These are phyloP conservation scores for Saprolegnia parasitica DNA, from an alignment of 352 stramenopile species.

Conservation along the genomic window DNA sequence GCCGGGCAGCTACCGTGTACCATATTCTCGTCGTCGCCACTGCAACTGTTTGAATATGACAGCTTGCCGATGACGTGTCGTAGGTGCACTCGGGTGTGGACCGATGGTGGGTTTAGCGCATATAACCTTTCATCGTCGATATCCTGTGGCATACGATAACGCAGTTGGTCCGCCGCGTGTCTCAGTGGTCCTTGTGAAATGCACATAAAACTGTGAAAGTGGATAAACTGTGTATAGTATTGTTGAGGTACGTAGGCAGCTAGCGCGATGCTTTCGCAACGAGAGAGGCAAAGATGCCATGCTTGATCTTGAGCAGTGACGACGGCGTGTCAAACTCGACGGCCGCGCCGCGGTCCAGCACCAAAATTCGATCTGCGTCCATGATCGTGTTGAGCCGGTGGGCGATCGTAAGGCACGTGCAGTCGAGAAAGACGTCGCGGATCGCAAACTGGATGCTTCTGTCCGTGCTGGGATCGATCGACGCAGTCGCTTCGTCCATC, in stretches of 20 bases:
- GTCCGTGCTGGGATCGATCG: conserved; percentile 41
- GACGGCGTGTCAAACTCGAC: conserved; percentile 76
- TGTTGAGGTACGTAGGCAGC: too few relatives aligned
- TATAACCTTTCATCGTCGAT: too few relatives aligned
- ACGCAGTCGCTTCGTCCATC: conserved; percentile 77
- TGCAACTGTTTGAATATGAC: too few relatives aligned
- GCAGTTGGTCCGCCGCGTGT: too few relatives aligned
- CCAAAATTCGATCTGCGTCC: conserved; percentile 82
- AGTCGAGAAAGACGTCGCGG: conserved; percentile 52
- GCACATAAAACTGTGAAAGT: background rate
- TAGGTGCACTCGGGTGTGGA: too few relatives aligned
- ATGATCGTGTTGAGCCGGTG: conserved; percentile 92
- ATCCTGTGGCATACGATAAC: too few relatives aligned
- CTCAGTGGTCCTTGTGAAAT: too few relatives aligned
- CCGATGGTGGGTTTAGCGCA: too few relatives aligned
- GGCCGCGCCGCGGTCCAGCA: conserved; percentile 75
- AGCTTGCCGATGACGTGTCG: too few relatives aligned
- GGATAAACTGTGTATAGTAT: background rate
- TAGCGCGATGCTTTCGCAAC: background rate
- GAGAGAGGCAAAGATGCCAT: conserved; percentile 2
- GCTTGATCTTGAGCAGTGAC: conserved; percentile 45
- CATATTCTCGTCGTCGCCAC: too few relatives aligned
- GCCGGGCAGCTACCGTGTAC: too few relatives aligned
- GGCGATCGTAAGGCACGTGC: conserved; percentile 88
- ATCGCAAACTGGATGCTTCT: conserved; percentile 31